phyloP scores from a whole-genome alignment of 768 basidiomycete species.

The Calocybe cyanea region DNA sequence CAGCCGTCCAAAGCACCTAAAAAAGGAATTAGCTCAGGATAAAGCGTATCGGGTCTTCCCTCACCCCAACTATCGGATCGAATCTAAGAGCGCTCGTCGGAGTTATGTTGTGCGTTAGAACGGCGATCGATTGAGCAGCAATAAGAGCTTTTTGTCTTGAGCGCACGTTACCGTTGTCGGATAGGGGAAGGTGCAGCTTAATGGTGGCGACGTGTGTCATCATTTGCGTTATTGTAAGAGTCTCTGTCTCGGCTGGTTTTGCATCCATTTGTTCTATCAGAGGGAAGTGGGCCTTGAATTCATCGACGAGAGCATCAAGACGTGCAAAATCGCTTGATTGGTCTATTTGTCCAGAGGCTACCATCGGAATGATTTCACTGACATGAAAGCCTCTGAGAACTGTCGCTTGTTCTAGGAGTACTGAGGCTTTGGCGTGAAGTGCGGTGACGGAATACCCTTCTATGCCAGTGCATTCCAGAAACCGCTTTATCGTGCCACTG shows the following conservation, averaged over 20 bases:
- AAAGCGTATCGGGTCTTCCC: background rate
- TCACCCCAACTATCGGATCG: constrained; percentile 17
- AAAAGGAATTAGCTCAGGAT: background rate
- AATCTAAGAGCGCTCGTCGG: constrained; percentile 10
- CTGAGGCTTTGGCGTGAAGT: constrained; percentile 25
- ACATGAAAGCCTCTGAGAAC: constrained; percentile 6
- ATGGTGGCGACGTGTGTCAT: constrained; percentile 31
- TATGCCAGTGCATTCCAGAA: constrained; percentile 21
- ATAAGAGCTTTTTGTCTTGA: constrained; percentile 14
- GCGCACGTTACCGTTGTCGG: constrained; percentile 10
- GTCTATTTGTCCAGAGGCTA: constrained; percentile 2
- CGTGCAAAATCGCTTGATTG: constrained; percentile 7
- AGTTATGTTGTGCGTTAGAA: constrained; percentile 12
- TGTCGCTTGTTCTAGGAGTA: constrained; percentile 31
- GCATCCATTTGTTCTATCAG: constrained; percentile 17
- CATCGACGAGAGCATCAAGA: constrained; percentile 17
- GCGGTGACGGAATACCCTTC: constrained; percentile 24
- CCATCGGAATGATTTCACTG: constrained; percentile 5
- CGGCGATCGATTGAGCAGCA: constrained; percentile 14
- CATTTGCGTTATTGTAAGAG: constrained; percentile 27
- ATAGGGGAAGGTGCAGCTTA: constrained; percentile 15
- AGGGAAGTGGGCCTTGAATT: constrained; percentile 20
- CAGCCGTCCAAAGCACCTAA: constrained; percentile 17
- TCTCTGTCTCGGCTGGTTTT: constrained; percentile 14
- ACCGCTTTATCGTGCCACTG: constrained; percentile 23